Evolutionary conservation across 1,139 yeast genomes (phyloP).

Genomic region (Petasospora fabianii): DNA sequence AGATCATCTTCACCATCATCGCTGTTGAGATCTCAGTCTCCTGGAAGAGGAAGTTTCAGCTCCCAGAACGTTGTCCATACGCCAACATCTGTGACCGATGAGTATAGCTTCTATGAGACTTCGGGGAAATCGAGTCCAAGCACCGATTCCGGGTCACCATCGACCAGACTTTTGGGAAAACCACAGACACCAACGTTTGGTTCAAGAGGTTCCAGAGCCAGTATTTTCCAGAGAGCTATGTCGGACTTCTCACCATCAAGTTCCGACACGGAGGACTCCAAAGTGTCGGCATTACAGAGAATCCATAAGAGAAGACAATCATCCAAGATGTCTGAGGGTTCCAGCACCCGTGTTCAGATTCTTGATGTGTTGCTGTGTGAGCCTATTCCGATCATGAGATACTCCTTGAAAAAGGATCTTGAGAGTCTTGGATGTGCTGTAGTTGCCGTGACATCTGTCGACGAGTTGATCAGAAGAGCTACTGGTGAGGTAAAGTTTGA

Average conservation of each 20-base stretch:
- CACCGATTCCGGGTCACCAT: constrained; percentile 28
- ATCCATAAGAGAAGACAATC: constrained; percentile 58
- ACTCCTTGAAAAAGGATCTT: constrained; percentile 59
- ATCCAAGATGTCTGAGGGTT: constrained; percentile 35
- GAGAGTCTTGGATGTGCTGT: constrained; percentile 78
- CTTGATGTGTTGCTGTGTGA: constrained; percentile 80
- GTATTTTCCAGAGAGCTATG: constrained; percentile 30
- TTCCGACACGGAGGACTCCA: constrained; percentile 67
- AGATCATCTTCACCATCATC: constrained; percentile 31
- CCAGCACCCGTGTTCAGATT: constrained; percentile 20
- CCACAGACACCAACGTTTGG: constrained; percentile 21
- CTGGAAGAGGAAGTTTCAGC: constrained; percentile 22
- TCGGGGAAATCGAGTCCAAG: constrained; percentile 35
- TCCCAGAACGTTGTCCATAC: constrained; percentile 24
- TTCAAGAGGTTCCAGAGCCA: constrained; percentile 21
- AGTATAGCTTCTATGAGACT: constrained; percentile 29
- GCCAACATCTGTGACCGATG: constrained; percentile 34
- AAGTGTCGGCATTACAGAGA: constrained; percentile 47
- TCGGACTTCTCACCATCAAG: constrained; percentile 60
- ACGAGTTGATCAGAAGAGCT: constrained; percentile 76
- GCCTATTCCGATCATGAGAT: constrained; percentile 79
- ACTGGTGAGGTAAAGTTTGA: constrained; percentile 85
- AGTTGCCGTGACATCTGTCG: constrained; percentile 74
- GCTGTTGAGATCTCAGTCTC: constrained; percentile 21
- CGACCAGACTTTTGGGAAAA: constrained; percentile 18